Conservation (phyloP, 2,329 filamentous ascomycete genomes). For the Fusarium luffae region DNA sequence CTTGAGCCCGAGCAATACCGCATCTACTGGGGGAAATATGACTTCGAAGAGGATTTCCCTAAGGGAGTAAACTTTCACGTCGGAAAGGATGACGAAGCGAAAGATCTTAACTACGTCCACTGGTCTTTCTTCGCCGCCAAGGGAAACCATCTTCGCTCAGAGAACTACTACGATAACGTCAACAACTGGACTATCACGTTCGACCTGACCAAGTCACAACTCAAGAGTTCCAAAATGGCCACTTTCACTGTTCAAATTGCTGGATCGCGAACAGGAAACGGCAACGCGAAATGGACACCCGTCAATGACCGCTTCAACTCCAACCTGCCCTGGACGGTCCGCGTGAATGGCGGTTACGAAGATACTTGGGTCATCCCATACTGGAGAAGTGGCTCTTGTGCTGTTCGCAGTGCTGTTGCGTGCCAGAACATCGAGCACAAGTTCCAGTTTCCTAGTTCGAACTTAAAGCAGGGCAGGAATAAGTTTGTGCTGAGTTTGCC, state of each 20-base stretch:
- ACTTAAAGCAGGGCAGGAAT: conserved; percentile 62
- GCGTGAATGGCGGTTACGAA: conserved; percentile 52
- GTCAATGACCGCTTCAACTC: conserved; percentile 8
- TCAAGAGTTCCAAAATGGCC: conserved; percentile 50
- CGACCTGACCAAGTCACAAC: conserved; percentile 51
- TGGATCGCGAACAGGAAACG: conserved; percentile 27
- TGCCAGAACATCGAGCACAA: conserved; percentile 71
- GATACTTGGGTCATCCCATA: conserved; percentile 66
- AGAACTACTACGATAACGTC: conserved; percentile 57
- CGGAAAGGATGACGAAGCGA: conserved; percentile 58
- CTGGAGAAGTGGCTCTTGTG: conserved; percentile 59
- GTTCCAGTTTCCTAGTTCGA: conserved; percentile 61
- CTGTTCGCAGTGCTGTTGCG: conserved; percentile 65
- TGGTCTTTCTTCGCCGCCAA: conserved; percentile 70
- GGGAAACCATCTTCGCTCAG: conserved; percentile 57
- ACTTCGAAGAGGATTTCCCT: conserved; percentile 68
- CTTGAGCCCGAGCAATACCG: conserved; percentile 65
- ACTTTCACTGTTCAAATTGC: conserved; percentile 38
- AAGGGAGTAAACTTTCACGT: conserved; percentile 66
- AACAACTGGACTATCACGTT: conserved; percentile 70
- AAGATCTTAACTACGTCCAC: conserved; percentile 70
- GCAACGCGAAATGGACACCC: conserved; percentile 36
- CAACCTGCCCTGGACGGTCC: conserved; percentile 44
- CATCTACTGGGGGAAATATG: conserved; percentile 69
- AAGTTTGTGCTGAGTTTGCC: conserved; percentile 67